These are phyloP conservation scores for Psilocybe azurescens DNA, from an alignment of 768 basidiomycete genomes.

Conservation along the genomic window DNA sequence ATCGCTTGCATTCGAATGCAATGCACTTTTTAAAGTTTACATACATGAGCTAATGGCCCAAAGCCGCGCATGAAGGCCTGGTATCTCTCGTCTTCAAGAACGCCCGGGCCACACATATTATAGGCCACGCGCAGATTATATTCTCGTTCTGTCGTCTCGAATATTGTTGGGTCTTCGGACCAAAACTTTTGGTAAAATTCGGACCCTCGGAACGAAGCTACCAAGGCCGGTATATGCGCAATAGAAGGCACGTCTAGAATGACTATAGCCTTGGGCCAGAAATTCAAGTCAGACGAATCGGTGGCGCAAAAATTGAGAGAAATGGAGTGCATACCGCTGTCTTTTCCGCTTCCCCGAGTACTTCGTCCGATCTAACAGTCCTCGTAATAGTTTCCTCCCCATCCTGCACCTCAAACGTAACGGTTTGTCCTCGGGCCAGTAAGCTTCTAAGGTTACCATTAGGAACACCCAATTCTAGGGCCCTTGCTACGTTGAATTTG, in stretches of 20 bases:
- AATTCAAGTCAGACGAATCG: not conserved
- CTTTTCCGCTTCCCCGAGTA: slow-evolving; percentile 55
- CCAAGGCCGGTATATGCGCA: slow-evolving; percentile 57
- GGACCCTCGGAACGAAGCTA: slow-evolving; percentile 50
- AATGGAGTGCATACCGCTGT: slow-evolving; percentile 44
- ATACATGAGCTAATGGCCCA: slow-evolving; percentile 61
- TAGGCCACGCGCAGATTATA: slow-evolving; percentile 56
- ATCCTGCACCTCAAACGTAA: slow-evolving; percentile 60
- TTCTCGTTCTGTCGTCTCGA: slow-evolving; percentile 39
- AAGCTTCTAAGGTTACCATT: slow-evolving; percentile 58
- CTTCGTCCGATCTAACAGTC: slow-evolving; percentile 64
- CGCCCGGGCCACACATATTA: slow-evolving; percentile 74
- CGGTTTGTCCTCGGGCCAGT: slow-evolving; percentile 67
- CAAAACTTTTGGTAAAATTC: slow-evolving; percentile 55
- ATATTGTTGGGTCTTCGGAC: slow-evolving; percentile 43
- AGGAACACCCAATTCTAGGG: slow-evolving; percentile 63
- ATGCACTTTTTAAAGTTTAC: not conserved
- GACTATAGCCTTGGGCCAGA: slow-evolving; percentile 53
- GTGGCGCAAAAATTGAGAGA: not conserved
- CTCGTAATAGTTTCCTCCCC: slow-evolving; percentile 46
- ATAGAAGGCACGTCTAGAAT: slow-evolving; percentile 75
- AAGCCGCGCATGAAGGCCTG: slow-evolving; percentile 75
- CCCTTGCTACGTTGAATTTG: slow-evolving; percentile 76
- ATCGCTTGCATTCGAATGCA: not conserved
- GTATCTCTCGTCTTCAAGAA: slow-evolving; percentile 75